Evolutionary conservation across 257 asterid genomes (phyloP), one percentile per base, ranked within the genome.

Genomic region (Przewalskia tangutica): DNA sequence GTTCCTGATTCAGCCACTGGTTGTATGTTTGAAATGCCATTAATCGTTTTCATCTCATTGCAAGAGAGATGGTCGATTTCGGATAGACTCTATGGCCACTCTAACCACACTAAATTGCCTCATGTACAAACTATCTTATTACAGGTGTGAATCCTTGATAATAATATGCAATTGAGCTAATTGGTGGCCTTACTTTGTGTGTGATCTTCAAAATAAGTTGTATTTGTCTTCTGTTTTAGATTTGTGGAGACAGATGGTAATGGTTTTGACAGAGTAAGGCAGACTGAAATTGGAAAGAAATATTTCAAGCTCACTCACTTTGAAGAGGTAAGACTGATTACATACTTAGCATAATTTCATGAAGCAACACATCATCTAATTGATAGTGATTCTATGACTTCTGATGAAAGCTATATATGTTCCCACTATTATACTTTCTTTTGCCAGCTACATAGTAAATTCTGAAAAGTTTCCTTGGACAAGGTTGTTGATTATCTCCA

Each of bases 41-140:
- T 55, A 55, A 55, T 55, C 62, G 5, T 77, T 16, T 50, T 12
- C 79, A 81, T 63, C 50, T 81, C 64, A 82, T 77, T 84, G 82
- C 83, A 89, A 95, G 99, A 95, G 98, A 85, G 99, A 95, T 88
- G 99, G 99, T n/a, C 98, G 92, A 87, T 95, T 93, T 90, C 93
- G 98, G 87, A 95, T 95, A 18, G 98, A 95, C 85, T 85, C 93
- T 82, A 91, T 93, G 84, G 99, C 99, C 76, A 95, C 99, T 78
- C 97, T 93, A 36, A 95, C 99, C 84, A 93, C 91, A 97, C 92
- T 95, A 62, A 95, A 95, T 89, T 82, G 88, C 86, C 98, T 95
- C 78, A 93, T 95, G 99, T 95, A 95, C 93, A 95, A 91, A 86
- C 98, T 95, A 76, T 93, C 97, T 13, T 95, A 95, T 89, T 92